A percentile compares a stretch with the other conserved stretches of the same genome.
phyloP scores from a whole-genome alignment of 441 rosid species.

The Pelargonium australe region DNA sequence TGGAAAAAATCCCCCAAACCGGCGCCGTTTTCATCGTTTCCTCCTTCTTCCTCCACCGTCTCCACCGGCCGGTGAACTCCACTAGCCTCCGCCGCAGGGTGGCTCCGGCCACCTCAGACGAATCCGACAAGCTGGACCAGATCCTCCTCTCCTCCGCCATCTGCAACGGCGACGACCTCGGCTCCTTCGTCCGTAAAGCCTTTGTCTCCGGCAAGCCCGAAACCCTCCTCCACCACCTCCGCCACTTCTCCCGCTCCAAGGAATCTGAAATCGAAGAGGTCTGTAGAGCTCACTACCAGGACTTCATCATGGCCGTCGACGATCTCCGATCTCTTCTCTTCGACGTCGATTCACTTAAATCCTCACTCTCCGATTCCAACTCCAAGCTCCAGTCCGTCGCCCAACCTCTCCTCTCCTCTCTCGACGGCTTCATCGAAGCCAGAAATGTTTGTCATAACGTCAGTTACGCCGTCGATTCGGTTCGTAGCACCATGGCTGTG shows the following conservation, averaged over 20 bases:
- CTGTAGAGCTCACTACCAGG: conserved; percentile 94
- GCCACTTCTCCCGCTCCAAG: conserved; percentile 73
- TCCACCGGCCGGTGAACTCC: too few relatives aligned
- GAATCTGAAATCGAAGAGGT: conserved; percentile 97
- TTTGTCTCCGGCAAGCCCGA: conserved; percentile 83
- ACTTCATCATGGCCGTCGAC: conserved; percentile 91
- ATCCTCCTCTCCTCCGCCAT: conserved; percentile 77
- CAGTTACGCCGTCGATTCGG: conserved; percentile 52
- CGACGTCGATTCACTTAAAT: conserved; percentile 86
- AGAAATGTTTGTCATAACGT: conserved; percentile 62
- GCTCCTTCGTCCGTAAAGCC: conserved; percentile 75
- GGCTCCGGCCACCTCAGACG: too few relatives aligned
- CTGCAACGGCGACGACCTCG: conserved; percentile 87
- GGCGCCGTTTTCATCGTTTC: too few relatives aligned
- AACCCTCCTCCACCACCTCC: conserved; percentile 76
- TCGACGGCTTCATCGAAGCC: conserved; percentile 71
- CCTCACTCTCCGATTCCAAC: conserved; percentile 79
- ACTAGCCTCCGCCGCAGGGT: too few relatives aligned
- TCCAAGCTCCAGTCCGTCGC: conserved; percentile 78
- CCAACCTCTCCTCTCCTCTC: conserved; percentile 64
- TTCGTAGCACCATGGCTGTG: conserved; percentile 53
- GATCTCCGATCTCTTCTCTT: conserved; percentile 96
- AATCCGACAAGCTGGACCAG: too few relatives aligned
- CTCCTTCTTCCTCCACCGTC: too few relatives aligned
- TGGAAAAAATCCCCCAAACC: too few relatives aligned